Conservation (phyloP, 1,284 basidiomycete genomes). For the Mycena citricolor region DNA sequence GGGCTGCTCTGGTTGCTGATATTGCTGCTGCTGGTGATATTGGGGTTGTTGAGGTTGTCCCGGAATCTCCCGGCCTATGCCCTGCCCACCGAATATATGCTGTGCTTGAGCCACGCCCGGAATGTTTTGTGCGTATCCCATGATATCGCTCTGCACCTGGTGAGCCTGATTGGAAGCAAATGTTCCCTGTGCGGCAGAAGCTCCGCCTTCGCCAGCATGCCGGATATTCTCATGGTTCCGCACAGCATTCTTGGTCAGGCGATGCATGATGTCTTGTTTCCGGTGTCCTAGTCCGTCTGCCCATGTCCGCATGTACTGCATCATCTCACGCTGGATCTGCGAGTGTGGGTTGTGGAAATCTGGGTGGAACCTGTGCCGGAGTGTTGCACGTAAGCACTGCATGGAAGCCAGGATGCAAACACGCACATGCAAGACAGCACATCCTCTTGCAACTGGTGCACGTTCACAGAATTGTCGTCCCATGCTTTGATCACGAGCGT, state of each 20-base stretch:
- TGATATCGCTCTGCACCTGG: constrained; percentile 46
- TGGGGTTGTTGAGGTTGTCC: no score
- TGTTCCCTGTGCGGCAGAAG: constrained; percentile 41
- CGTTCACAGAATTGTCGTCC: constrained; percentile 69
- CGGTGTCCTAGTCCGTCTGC: constrained; percentile 53
- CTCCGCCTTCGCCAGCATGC: constrained; percentile 52
- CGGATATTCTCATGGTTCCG: constrained; percentile 75
- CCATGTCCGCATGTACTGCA: constrained; percentile 64
- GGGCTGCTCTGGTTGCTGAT: no score
- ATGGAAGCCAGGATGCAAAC: background rate
- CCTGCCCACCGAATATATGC: constrained; percentile 36
- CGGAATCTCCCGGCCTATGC: constrained; percentile 24
- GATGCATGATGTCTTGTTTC: constrained; percentile 54
- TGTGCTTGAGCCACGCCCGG: constrained; percentile 52
- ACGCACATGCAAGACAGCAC: constrained; percentile 72
- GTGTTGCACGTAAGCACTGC: background rate
- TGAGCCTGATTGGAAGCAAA: constrained; percentile 48
- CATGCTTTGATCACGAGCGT: constrained; percentile 77
- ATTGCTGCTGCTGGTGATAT: no score
- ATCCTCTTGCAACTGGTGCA: constrained; percentile 63
- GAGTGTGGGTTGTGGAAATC: constrained; percentile 74
- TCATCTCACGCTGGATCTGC: constrained; percentile 79
- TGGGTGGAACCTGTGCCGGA: constrained; percentile 70
- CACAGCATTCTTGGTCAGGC: constrained; percentile 67
- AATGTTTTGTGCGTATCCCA: constrained; percentile 47